Evolutionary conservation across 805 yeast genomes (phyloP), one percentile per base, ranked within the genome.

Genomic region (Saccharomycopsis selenospora): DNA sequence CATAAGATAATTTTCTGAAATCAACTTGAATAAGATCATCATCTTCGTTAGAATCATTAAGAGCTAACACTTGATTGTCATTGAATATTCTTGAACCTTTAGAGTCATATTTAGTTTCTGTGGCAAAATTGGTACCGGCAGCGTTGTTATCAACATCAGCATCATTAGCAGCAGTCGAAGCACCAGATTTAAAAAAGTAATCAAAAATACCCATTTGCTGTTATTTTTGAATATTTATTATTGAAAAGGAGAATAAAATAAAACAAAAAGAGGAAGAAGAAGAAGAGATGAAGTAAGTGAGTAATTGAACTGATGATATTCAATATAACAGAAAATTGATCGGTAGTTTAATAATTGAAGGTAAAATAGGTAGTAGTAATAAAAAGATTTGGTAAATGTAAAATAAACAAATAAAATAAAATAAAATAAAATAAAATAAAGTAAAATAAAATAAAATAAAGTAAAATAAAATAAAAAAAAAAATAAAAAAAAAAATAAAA

Each of bases 21-120:
- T 47, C 45, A 18, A 53, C 50, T 27, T 53, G 47, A 24, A 53
- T 42, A 26, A 53, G 51, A n/a, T 44, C 56, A 28, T 28, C 38
- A 36, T 52, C 55, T 2, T 46, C 48, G 5, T 42, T 36, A 24
- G 36, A 46, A 25, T 51, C 47, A 26, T 48, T 51, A 40, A 51
- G 36, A 26, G 55, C 49, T 3, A 51, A 26, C 18, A 51, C 48
- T 13, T 46, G 49, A 45, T 51, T 48, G 43, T 51, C 30, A 13
- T 41, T 27, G 29, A 51, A 48, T 23, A 51, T 36, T 8, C 38
- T 18, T 2, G 52, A 26, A 17, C 43, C 49, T n/a, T 38, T 28
- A 28, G 47, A 24, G 42, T 49, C 50, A 22, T 49, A 49, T 30
- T 49, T 49, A 38, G 29, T 18, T 13, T 47, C 33, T 22, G 25